Base-by-base conservation (phyloP, 805 yeast genomes). In the Ogataea saltuana region DNA sequence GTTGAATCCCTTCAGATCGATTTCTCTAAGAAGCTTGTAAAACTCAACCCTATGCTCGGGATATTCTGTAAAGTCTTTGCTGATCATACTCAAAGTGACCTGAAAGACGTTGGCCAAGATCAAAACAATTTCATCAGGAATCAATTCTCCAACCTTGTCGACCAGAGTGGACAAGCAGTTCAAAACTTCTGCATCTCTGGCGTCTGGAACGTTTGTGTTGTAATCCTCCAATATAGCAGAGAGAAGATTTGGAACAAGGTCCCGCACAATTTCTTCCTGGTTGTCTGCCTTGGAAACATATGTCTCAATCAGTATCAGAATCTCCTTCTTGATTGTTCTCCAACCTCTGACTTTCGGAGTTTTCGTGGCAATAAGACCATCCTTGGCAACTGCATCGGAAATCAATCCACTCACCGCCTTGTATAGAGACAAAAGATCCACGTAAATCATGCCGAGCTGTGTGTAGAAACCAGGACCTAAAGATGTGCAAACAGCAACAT, bases 11-110 rank as follows among this genome's bases (percentile, higher is more conserved):
- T 85, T 84, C 54, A 81, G 67, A 65, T 93, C 85, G 59, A 93
- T 91, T 46, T 87, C 95, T 56, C 90, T 83, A 61, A 93, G 74
- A 42, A 93, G 74, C 68, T 85, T 86, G 71, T 91, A 93, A 65
- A 93, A 93, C 63, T 90, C 98, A 44, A 91, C 95, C 60, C 99
- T 81, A 69, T 91, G 97, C 64, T 93, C 99, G 10, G 98, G 99
- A 65, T 88, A 93, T 66, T 93, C 97, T 3, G 96, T 82, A 62
- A 93, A 88, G 65, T 93, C 97, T 59, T 86, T 86, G 62, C 86
- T 88, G 58, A 93, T 91, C 99, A 93, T 93, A 54, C 83, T 85
- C 64, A 93, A 77, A 2, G 99, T 93, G 61, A 91, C 86, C 63
- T 88, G 96, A 67, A 93, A 93, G 11, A 93, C 96, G 66, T 83